Percentiles rank a stretch among this genome's conserved stretches.
phyloP scores from a whole-genome alignment of 179 eudicot genomes.

The Vitellaria paradoxa region DNA sequence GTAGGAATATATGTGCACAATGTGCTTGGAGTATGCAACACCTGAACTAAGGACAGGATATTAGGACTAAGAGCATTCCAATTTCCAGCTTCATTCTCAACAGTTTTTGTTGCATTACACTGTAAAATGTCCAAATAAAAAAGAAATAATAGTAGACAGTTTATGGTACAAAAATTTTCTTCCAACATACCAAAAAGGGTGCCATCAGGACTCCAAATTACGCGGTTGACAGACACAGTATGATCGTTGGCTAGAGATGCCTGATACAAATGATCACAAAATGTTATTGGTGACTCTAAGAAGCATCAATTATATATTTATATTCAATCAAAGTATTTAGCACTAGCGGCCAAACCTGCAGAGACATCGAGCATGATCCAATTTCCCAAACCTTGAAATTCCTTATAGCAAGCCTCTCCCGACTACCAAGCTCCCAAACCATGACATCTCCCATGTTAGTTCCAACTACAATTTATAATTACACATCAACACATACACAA shows the following conservation, averaged over 20 bases:
- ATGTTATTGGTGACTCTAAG: slow-evolving; percentile 2
- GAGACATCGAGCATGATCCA: slow-evolving; percentile 38
- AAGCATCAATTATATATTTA: slow-evolving; percentile 7
- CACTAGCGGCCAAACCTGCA: slow-evolving; percentile 35
- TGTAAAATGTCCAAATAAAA: neutral
- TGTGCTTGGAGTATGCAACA: slow-evolving; percentile 84
- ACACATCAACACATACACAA: neutral
- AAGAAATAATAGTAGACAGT: neutral
- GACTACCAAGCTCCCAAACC: slow-evolving; percentile 57
- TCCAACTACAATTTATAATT: slow-evolving; percentile 41
- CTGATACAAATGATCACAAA: slow-evolving; percentile 30
- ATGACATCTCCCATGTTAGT: slow-evolving; percentile 56
- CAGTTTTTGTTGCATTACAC: neutral
- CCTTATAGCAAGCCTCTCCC: slow-evolving; percentile 48
- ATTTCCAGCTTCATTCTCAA: neutral
- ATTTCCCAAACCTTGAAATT: slow-evolving; percentile 67
- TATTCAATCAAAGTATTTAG: neutral
- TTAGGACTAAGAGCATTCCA: slow-evolving; percentile 6
- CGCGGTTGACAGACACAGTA: slow-evolving; percentile 72
- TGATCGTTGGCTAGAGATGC: slow-evolving; percentile 55
- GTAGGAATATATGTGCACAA: slow-evolving; percentile 74
- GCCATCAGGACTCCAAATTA: slow-evolving; percentile 86
- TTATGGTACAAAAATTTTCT: neutral
- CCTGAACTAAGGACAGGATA: slow-evolving; percentile 40
- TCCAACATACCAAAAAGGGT: slow-evolving; percentile 56